Evolutionary conservation across 148 eudicot genomes (phyloP).

Genomic region (Selenicereus undatus): DNA sequence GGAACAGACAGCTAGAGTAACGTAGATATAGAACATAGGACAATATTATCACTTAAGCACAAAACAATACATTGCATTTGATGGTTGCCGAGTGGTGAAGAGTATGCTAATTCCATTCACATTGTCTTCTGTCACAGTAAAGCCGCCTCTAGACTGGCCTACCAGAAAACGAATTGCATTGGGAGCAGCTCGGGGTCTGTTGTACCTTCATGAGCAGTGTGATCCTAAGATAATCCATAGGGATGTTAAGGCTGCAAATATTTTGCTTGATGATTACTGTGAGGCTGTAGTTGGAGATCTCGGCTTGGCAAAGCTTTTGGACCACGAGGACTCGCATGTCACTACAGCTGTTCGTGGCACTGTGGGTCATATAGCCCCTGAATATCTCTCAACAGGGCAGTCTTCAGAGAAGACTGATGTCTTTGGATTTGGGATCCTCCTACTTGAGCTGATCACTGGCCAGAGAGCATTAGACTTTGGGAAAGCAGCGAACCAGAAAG

Average conservation of each 20-base stretch:
- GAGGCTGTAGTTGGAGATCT: slow-evolving; percentile 95
- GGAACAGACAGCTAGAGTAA: background rate
- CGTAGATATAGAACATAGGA: background rate
- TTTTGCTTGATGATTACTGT: slow-evolving; percentile 75
- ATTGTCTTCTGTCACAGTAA: slow-evolving; percentile 43
- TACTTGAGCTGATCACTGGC: slow-evolving; percentile 76
- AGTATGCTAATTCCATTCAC: slow-evolving; percentile 1
- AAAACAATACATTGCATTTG: background rate
- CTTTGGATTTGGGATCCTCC: slow-evolving; percentile 78
- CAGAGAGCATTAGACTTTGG: slow-evolving; percentile 76
- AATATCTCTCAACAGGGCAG: slow-evolving; percentile 83
- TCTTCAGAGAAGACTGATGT: slow-evolving; percentile 88
- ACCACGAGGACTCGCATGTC: slow-evolving; percentile 75
- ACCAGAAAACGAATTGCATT: slow-evolving; percentile 81
- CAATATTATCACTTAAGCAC: background rate
- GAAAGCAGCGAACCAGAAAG: slow-evolving; percentile 74
- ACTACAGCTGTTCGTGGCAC: slow-evolving; percentile 84
- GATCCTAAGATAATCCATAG: slow-evolving; percentile 97
- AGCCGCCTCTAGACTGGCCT: slow-evolving; percentile 81
- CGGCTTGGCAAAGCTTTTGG: slow-evolving; percentile 80
- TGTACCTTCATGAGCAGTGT: slow-evolving; percentile 96
- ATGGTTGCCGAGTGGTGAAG: background rate
- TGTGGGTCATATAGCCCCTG: slow-evolving; percentile 83
- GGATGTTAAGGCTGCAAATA: slow-evolving; percentile 97
- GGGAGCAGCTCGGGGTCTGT: slow-evolving; percentile 87